Base-by-base conservation (phyloP, 2,329 filamentous ascomycete species). In the Teratosphaeria nubilosa region DNA sequence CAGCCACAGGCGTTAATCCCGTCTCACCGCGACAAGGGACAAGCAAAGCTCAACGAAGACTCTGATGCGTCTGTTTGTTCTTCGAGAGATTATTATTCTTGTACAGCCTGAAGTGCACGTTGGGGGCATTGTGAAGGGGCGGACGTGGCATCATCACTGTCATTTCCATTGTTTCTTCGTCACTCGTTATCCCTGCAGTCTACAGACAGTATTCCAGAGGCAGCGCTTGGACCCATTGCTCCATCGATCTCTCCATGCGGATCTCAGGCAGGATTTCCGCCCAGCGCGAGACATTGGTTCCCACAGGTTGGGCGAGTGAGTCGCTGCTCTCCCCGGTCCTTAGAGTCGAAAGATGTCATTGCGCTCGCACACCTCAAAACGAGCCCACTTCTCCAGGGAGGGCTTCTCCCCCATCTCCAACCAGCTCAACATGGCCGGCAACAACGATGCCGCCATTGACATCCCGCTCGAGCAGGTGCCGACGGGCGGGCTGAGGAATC, bases 381-480 rank as follows among this genome's bases (percentile, higher is more conserved):
- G 56, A 30, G 53, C 53, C 53, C 65, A 63, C 55, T 67, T 69
- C 60, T 68, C 66, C n/a, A 64, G 68, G 53, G 65, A 70, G 45
- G 68, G 70, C 60, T 68, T 67, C 56, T 58, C 61, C 14, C 64
- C 65, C 5, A 60, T 66, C 4, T 32, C 58, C 31, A 51, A 64
- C 45, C 13, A 53, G 30, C 53, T 57, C 57, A 60, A 62, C 58
- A 66, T 64, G 60, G 50, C 56, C 58, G 74, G 77, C 30, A 76
- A 79, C 62, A 76, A 80, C 62, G 80, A 83, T 65, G 78, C 77
- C 51, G 82, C 81, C 27, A 82, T 82, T 65, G 79, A 85, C 64
- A 86, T 86, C 56, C 84, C 84, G 7, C 75, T 86, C 62, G 78
- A 82, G 63, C 77, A 76, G 53, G 79, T 84, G 48, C 71, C 76